Conservation (phyloP, 1,139 yeast species). For the Trichomonascaceae sp. region DNA sequence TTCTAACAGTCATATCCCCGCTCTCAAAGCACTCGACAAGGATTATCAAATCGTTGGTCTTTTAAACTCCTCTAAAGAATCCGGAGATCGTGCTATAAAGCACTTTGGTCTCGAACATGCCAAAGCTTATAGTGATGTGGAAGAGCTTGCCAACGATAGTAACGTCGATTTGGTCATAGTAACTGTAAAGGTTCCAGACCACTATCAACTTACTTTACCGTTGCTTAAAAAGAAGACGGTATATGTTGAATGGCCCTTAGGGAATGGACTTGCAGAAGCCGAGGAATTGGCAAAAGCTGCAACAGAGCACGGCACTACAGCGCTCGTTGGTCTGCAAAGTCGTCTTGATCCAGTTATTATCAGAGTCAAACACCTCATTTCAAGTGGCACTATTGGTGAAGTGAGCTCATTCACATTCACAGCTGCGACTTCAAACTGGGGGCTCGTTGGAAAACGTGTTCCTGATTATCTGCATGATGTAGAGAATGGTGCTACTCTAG, state of each 20-base stretch:
- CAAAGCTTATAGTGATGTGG: background rate
- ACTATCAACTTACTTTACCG: conserved; percentile 1
- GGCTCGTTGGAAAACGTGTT: background rate
- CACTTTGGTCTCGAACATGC: background rate
- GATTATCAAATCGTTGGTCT: conserved; percentile 2
- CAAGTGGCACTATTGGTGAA: background rate
- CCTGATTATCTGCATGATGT: conserved; percentile 3
- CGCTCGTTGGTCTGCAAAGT: conserved; percentile 1
- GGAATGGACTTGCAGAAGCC: background rate
- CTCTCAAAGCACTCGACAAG: conserved; percentile 1
- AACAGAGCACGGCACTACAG: background rate
- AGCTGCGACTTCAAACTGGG: background rate
- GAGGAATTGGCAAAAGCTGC: conserved; percentile 3
- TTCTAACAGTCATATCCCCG: conserved; percentile 1
- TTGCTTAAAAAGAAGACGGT: background rate
- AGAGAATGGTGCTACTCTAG: conserved; percentile 1
- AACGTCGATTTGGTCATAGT: conserved; percentile 2
- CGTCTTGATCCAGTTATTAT: background rate
- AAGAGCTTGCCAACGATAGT: conserved; percentile 1
- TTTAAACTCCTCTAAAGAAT: conserved; percentile 1
- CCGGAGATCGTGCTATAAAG: background rate
- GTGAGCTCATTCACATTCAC: background rate
- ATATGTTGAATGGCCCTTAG: conserved; percentile 8
- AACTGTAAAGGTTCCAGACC: conserved; percentile 4
- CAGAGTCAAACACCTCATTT: background rate